Evolutionary conservation across 1,284 basidiomycete species (phyloP).

Genomic region (Pisolithus thermaeus): DNA sequence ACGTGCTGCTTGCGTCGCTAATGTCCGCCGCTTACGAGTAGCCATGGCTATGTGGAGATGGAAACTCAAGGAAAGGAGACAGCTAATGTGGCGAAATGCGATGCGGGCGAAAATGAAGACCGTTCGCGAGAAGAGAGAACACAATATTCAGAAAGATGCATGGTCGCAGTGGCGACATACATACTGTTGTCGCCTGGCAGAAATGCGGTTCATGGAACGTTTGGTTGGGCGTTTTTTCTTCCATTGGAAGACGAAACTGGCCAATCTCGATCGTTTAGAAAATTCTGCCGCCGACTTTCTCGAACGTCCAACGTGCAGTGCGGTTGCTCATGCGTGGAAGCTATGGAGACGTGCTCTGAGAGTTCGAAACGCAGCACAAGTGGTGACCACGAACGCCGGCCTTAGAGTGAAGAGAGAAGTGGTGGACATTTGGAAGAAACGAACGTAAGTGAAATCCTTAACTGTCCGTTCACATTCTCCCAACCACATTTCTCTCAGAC

Average conservation of each 20-base stretch:
- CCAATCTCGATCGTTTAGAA: constrained; percentile 38
- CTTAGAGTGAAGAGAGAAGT: constrained; percentile 42
- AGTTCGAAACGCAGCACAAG: constrained; percentile 39
- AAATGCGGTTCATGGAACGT: constrained; percentile 41
- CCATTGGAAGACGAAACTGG: constrained; percentile 47
- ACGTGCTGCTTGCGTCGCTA: constrained; percentile 36
- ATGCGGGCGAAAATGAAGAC: constrained; percentile 65
- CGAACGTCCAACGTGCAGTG: constrained; percentile 30
- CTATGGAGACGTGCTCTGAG: constrained; percentile 47
- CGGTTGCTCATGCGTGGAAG: constrained; percentile 42
- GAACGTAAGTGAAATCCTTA: constrained; percentile 39
- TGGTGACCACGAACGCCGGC: constrained; percentile 37
- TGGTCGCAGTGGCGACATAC: constrained; percentile 61
- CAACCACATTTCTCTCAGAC: constrained; percentile 30
- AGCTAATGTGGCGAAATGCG: constrained; percentile 53
- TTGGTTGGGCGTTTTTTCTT: constrained; percentile 39
- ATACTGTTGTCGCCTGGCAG: constrained; percentile 43
- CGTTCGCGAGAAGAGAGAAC: constrained; percentile 48
- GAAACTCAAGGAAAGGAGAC: constrained; percentile 45
- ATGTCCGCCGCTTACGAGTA: constrained; percentile 36
- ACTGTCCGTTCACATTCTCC: constrained; percentile 4
- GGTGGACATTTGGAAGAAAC: constrained; percentile 50
- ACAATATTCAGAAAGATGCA: constrained; percentile 43
- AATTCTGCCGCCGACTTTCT: constrained; percentile 43
- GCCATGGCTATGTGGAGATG: constrained; percentile 45